Conservation (phyloP, 441 rosid genomes). For the Raphanus hybrid region DNA sequence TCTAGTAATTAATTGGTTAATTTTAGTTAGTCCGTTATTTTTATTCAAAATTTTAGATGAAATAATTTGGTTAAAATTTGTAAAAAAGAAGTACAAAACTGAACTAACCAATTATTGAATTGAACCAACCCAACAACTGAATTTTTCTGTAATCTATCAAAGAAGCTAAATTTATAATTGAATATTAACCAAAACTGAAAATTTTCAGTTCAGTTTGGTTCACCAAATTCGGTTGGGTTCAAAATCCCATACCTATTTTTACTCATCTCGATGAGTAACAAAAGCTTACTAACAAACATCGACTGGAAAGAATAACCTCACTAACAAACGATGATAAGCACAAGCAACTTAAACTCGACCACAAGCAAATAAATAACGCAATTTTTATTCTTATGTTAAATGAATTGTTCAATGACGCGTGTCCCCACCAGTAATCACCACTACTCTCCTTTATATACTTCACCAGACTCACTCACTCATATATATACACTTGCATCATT, state of each 20-base stretch:
- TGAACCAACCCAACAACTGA: not conserved
- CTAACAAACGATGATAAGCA: conserved; percentile 27
- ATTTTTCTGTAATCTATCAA: not conserved
- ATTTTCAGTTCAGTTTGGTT: too few species aligned
- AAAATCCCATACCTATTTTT: not conserved
- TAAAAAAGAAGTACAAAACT: not conserved
- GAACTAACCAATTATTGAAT: not conserved
- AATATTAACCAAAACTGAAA: too few species aligned
- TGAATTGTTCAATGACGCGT: conserved; percentile 27
- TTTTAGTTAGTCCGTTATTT: too few species aligned
- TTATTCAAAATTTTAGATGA: too few species aligned
- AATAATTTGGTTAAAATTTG: too few species aligned
- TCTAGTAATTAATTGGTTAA: too few species aligned
- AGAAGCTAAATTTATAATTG: not conserved
- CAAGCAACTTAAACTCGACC: not conserved
- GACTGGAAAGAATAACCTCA: not conserved
- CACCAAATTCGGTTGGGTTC: not conserved
- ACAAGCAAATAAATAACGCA: not conserved
- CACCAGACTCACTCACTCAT: not conserved
- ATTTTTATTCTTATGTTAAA: conserved; percentile 22
- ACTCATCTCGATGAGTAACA: conserved; percentile 1
- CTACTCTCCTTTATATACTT: conserved; percentile 10
- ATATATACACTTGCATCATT: conserved; percentile 2
- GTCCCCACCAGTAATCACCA: conserved; percentile 28
- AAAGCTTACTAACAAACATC: conserved; percentile 19